Conservation (phyloP, 202 grass and related monocot species). For the Alloteropsis angusta region DNA sequence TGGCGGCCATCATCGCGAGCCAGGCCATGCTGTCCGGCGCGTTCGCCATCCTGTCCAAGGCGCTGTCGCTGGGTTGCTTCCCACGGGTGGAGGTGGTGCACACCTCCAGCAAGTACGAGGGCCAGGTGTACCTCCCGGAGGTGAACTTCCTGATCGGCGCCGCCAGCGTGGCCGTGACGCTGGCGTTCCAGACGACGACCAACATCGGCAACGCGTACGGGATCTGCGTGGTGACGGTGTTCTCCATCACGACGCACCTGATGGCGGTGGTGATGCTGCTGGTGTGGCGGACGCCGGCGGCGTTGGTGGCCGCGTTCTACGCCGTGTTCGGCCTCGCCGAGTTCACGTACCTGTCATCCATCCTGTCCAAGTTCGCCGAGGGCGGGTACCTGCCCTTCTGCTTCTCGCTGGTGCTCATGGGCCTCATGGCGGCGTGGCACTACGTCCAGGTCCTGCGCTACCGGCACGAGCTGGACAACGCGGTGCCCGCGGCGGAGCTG, state of each 20-base stretch:
- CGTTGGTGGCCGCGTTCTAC: conserved; percentile 8
- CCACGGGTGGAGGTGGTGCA: conserved; percentile 53
- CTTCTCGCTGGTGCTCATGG: conserved; percentile 47
- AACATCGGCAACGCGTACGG: conserved; percentile 62
- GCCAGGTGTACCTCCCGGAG: conserved; percentile 65
- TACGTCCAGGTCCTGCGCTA: conserved; percentile 44
- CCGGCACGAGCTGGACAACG: conserved; percentile 38
- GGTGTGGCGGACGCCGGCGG: conserved; percentile 7
- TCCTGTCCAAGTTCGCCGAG: conserved; percentile 44
- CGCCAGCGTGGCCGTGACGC: conserved; percentile 36
- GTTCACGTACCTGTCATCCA: conserved; percentile 40
- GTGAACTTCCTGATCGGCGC: conserved; percentile 47
- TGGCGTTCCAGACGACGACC: conserved; percentile 39
- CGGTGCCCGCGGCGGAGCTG: conserved; percentile 15
- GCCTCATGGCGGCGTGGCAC: conserved; percentile 60
- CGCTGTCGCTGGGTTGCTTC: conserved; percentile 44
- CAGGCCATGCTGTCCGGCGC: conserved; percentile 47
- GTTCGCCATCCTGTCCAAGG: conserved; percentile 50
- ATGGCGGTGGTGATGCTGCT: conserved; percentile 47
- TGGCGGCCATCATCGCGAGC: conserved; percentile 50
- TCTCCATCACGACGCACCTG: conserved; percentile 45
- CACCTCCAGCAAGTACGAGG: conserved; percentile 53
- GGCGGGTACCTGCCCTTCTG: conserved; percentile 51
- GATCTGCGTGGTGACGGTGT: conserved; percentile 38
- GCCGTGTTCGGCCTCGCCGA: conserved; percentile 16